Conservation (phyloP, 805 yeast genomes). For the Metschnikowia hibisci region DNA sequence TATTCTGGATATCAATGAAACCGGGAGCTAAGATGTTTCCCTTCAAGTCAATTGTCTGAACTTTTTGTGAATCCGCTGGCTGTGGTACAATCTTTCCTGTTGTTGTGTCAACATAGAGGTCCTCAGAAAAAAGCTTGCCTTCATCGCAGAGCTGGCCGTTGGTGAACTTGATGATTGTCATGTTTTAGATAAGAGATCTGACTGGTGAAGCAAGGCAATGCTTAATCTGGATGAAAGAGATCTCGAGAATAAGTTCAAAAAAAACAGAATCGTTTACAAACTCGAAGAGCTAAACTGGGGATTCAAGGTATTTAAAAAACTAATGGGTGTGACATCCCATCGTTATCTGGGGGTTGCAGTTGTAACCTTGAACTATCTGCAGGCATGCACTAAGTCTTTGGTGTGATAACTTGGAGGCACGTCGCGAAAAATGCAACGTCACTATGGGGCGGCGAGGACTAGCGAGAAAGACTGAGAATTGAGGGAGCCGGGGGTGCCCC, state of each 20-base stretch:
- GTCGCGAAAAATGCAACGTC: constrained; percentile 13
- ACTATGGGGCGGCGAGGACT: constrained; percentile 1
- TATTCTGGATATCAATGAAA: constrained; percentile 53
- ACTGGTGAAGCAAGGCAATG: no score
- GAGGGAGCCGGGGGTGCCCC: neutral
- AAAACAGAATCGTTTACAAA: no score
- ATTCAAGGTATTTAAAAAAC: neutral
- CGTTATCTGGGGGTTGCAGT: constrained; percentile 7
- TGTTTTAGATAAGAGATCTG: neutral
- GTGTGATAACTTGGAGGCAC: neutral
- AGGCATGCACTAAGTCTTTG: neutral
- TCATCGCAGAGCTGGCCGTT: constrained; percentile 43
- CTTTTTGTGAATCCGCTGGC: constrained; percentile 16
- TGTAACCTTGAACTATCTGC: constrained; percentile 7
- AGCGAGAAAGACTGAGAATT: no score
- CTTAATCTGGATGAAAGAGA: no score
- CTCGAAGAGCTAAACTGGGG: neutral
- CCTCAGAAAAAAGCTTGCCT: constrained; percentile 33
- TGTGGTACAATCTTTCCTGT: constrained; percentile 39
- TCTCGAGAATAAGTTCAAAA: no score
- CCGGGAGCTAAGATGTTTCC: constrained; percentile 52
- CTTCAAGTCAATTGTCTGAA: constrained; percentile 39
- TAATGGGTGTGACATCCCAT: neutral
- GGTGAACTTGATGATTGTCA: constrained; percentile 29
- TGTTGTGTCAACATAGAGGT: constrained; percentile 41